A percentile compares a stretch with the other conserved stretches of the same genome.
Evolutionary conservation across 176 grass and related monocot genomes (phyloP).

Genomic region (Musa acuminata): DNA sequence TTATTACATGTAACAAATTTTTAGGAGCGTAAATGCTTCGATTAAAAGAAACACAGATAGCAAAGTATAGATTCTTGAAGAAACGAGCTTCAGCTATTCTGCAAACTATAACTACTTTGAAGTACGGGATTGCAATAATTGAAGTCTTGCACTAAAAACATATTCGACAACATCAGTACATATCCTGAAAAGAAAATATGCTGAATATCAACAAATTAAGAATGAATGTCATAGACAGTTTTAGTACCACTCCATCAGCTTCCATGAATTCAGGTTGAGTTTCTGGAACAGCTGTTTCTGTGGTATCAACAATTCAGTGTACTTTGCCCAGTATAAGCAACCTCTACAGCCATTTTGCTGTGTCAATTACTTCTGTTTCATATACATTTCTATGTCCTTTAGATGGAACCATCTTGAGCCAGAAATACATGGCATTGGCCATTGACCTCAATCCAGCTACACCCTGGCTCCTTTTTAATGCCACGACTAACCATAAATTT

Average conservation of each 20-base stretch:
- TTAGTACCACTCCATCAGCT: neutral
- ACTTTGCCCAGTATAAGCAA: neutral
- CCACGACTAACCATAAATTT: constrained; percentile 17
- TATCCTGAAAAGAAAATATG: neutral
- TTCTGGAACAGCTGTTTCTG: neutral
- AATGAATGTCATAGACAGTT: neutral
- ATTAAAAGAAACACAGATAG: neutral
- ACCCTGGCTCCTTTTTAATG: constrained; percentile 38
- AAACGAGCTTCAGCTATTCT: neutral
- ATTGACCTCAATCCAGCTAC: constrained; percentile 36
- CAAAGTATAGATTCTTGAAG: neutral
- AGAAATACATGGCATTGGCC: constrained; percentile 31
- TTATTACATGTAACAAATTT: neutral
- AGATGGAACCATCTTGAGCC: constrained; percentile 23
- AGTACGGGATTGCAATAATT: constrained; percentile 5
- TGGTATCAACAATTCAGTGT: neutral
- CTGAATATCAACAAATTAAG: neutral
- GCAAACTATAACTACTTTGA: neutral
- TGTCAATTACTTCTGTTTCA: neutral
- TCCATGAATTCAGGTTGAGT: neutral
- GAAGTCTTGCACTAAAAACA: constrained; percentile 63
- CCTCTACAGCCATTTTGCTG: neutral
- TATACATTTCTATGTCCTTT: neutral
- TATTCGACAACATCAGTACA: constrained; percentile 85
- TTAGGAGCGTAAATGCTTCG: neutral